Evolutionary conservation across 129 eudicot genomes (phyloP).

Genomic region (Mikania micrantha): DNA sequence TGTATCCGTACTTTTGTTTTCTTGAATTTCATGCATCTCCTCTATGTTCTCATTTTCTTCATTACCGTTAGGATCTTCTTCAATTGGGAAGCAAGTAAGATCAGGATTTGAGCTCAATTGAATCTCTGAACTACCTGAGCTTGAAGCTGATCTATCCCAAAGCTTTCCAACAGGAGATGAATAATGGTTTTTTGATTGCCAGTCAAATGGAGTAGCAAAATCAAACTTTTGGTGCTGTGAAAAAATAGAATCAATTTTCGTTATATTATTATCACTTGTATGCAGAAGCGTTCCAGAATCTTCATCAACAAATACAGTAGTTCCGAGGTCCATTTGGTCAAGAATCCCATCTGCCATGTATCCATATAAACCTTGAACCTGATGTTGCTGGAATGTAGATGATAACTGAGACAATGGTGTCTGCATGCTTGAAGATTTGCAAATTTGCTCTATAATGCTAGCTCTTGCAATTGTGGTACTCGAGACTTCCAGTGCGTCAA

Average conservation of each 20-base stretch:
- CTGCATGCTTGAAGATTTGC: constrained; percentile 55
- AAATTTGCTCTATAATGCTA: constrained; percentile 50
- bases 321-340: constrained; percentile 33
- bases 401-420: constrained; percentile 50
- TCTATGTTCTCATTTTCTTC: constrained; percentile 53
- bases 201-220: constrained; percentile 39
- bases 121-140: constrained; percentile 62
- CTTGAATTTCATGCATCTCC: constrained; percentile 29
- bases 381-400: constrained; percentile 32
- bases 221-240: constrained; percentile 36
- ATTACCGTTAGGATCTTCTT: constrained; percentile 65
- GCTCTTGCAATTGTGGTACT: constrained; percentile 43
- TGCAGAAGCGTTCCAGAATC: constrained; percentile 24
- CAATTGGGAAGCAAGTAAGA: constrained; percentile 77
- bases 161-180: constrained; percentile 62
- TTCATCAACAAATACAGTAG: constrained; percentile 19
- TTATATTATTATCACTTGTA: constrained; percentile 20
- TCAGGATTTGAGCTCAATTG: constrained; percentile 68
- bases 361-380: constrained; percentile 24
- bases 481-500: constrained; percentile 36
- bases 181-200: constrained; percentile 28
- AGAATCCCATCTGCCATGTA: constrained; percentile 51
- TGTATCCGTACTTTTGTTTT: constrained; percentile 20
- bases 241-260: constrained; percentile 27
- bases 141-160: constrained; percentile 57